Evolutionary conservation across 169 alveolate species (phyloP).

Genomic region (Eimeria sp.): DNA sequence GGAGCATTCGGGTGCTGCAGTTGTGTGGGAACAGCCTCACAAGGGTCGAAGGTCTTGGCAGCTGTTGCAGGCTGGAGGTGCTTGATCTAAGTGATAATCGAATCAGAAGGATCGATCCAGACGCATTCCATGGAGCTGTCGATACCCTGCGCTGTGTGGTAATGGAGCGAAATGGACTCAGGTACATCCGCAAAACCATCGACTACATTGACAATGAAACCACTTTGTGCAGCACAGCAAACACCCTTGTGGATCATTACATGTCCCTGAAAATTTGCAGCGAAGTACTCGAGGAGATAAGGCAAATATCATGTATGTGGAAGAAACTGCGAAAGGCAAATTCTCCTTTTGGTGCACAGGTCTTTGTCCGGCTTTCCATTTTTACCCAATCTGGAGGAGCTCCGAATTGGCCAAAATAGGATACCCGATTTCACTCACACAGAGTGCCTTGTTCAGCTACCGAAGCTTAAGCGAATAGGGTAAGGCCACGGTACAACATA

Average conservation of each 20-base stretch:
- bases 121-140: constrained; percentile 29
- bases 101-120: constrained; percentile 69
- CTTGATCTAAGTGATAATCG: constrained; percentile 77
- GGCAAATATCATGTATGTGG: neutral
- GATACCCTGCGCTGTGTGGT: constrained; percentile 47
- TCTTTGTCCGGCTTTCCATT: constrained; percentile 52
- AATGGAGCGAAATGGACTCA: constrained; percentile 79
- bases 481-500: neutral
- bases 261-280: neutral
- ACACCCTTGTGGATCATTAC: neutral
- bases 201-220: neutral
- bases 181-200: neutral
- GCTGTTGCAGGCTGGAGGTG: constrained; percentile 50
- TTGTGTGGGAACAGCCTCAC: constrained; percentile 71
- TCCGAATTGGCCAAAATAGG: constrained; percentile 63
- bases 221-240: neutral
- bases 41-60: constrained; percentile 55
- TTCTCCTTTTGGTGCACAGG: neutral
- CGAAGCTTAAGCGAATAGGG: constrained; percentile 47
- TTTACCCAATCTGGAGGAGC: constrained; percentile 61
- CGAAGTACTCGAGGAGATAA: neutral
- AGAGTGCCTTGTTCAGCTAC: constrained; percentile 57
- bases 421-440: constrained; percentile 64
- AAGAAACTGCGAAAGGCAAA: neutral
- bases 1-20: constrained; percentile 51